A percentile compares a stretch with the other conserved stretches of the same genome.
phyloP scores from a whole-genome alignment of 2,329 filamentous ascomycete genomes.

The Boeremia exigua region DNA sequence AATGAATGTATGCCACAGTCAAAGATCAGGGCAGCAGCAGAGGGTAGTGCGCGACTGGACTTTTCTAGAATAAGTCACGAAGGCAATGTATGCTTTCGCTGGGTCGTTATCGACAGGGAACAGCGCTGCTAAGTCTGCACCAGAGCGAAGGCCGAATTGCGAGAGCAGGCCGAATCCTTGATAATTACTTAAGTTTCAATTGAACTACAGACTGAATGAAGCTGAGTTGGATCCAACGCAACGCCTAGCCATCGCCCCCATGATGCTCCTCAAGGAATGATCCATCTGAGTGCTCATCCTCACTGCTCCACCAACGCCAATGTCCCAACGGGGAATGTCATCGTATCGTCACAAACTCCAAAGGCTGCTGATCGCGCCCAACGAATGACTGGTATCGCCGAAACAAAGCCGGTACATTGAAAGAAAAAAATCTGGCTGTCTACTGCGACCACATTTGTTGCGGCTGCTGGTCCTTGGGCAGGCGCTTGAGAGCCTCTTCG shows the following conservation, averaged over 20 bases:
- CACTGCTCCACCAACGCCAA: conserved; percentile 16
- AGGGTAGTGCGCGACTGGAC: no score
- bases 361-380: conserved; percentile 9
- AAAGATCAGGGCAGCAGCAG: no score
- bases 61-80: no score
- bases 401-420: conserved; percentile 13
- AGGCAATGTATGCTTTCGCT: no score
- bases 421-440: conserved; percentile 3
- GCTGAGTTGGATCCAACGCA: not conserved
- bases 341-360: conserved; percentile 14
- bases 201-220: conserved; percentile 9
- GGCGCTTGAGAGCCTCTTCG: conserved; percentile 63
- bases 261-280: conserved; percentile 5
- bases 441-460: not conserved
- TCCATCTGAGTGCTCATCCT: conserved; percentile 6
- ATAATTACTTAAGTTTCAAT: not conserved
- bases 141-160: no score
- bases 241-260: conserved; percentile 1
- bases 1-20: no score
- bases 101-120: no score
- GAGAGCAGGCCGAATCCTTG: not conserved
- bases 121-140: no score
- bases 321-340: conserved; percentile 10
- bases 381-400: conserved; percentile 17
- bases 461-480: conserved; percentile 42